Conservation (phyloP, 2,329 filamentous ascomycete species). For the Calonectria henricotiae region DNA sequence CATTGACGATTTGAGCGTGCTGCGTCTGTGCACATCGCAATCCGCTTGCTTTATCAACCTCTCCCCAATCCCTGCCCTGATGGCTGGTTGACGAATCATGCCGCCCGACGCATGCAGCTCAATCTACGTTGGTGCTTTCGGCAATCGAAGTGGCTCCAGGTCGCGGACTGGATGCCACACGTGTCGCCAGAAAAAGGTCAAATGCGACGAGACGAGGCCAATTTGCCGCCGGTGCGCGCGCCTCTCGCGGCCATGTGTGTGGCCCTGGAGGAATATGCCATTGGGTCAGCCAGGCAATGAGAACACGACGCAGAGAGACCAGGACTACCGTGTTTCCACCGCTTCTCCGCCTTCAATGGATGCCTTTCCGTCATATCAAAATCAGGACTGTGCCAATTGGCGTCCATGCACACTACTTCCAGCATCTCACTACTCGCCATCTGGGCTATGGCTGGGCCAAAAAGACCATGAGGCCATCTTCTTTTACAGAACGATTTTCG, state of each 20-base stretch:
- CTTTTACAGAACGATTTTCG: conserved; percentile 13
- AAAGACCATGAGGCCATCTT: conserved; percentile 1
- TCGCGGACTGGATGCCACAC: conserved; percentile 25
- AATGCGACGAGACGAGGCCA: conserved; percentile 23
- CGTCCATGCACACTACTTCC: not conserved
- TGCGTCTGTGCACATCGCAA: conserved; percentile 15
- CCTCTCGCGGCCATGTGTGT: conserved; percentile 15
- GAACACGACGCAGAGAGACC: not conserved
- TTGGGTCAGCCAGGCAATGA: not conserved
- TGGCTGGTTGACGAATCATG: conserved; percentile 9
- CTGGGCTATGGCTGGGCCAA: conserved; percentile 2
- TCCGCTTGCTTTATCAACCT: not conserved
- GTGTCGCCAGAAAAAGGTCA: conserved; percentile 24
- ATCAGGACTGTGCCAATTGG: not conserved
- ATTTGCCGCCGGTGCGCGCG: conserved; percentile 15
- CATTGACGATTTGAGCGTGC: not conserved
- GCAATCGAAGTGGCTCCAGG: conserved; percentile 26
- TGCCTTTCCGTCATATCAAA: not conserved
- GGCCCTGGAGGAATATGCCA: not conserved
- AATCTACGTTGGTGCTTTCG: conserved; percentile 18
- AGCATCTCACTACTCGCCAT: not conserved
- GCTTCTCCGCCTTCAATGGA: no score
- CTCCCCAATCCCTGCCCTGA: conserved; percentile 1
- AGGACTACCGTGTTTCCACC: not conserved
- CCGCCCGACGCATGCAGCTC: not conserved